Base-by-base conservation (phyloP, 805 yeast species). In the Schwanniomyces pseudopolymorphus region DNA sequence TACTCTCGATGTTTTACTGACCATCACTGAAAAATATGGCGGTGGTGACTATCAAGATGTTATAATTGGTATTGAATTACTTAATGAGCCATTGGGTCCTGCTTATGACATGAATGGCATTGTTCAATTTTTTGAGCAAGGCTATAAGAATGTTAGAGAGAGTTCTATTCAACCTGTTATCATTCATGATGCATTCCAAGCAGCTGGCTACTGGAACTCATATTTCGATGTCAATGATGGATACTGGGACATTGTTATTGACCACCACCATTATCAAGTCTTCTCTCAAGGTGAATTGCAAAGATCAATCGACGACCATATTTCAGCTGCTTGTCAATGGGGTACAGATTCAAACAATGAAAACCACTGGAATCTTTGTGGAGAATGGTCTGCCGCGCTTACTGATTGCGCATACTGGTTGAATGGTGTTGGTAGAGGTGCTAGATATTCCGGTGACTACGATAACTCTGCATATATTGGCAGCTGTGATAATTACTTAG, bases 351-450 rank as follows among this genome's bases (percentile, higher is more conserved):
- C 61, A 20, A 53, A 66, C 27, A 59, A 69, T 13, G 89, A 87
- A 63, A 66, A 73, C 56, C 89, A 86, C 64, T 87, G 92, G 88
- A 78, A 79, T 44, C 74, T 90, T 26, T 78, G 81, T 39, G 97
- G 97, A 50, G 97, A 90, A 71, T 91, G 92, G 88, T 74, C 88
- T 20, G 96, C 90, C 10, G 97, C 97, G 0, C 75, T 91, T 53
- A 90, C 96, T 3, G 97, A 91, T 69, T 91, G 97, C 72, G 80
- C 94, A 5, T 75, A 76, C 48, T 86, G 96, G 96, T 70, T 91
- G 40, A 91, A 91, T 59, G 97, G 97, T 60, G 91, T 86, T 17
- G 84, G 83, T 45, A 72, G 82, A 49, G 96, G 96, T 49, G 83
- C 96, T 26, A 80, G 96, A 60, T 89, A 78, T 66, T 90, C 87